phyloP scores from a whole-genome alignment of 345 rosid genomes.

The Hevea brasiliensis region DNA sequence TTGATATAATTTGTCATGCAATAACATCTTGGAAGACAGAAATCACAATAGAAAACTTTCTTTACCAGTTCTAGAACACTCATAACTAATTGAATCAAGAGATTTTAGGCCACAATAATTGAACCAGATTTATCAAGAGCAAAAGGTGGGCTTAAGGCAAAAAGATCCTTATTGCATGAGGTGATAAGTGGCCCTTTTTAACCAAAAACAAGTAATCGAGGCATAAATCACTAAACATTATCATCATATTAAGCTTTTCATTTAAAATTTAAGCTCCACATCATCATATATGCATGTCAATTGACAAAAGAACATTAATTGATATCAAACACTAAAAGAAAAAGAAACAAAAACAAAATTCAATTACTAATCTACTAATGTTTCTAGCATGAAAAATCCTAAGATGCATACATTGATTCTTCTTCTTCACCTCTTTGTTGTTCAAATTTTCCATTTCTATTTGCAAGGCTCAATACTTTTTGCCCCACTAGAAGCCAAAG shows the following conservation, averaged over 20 bases:
- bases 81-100: background rate
- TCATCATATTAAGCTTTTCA: background rate
- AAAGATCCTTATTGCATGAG: background rate
- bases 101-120: background rate
- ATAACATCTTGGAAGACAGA: background rate
- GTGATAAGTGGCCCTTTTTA: background rate
- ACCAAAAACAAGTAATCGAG: background rate
- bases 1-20: background rate
- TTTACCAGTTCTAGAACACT: background rate
- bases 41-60: background rate
- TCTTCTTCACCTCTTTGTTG: background rate
- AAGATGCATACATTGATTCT: background rate
- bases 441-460: background rate
- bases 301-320: background rate
- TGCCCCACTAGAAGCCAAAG: background rate
- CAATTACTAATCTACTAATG: background rate
- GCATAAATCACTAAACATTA: background rate
- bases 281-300: background rate
- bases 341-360: too few relatives aligned
- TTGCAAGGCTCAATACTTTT: background rate
- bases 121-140: background rate
- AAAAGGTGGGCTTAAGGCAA: background rate
- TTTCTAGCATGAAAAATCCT: background rate
- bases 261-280: constrained; percentile 1
- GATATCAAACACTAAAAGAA: background rate